Conservation (phyloP, 805 yeast genomes). For the Maudiozyma saulgeensis region DNA sequence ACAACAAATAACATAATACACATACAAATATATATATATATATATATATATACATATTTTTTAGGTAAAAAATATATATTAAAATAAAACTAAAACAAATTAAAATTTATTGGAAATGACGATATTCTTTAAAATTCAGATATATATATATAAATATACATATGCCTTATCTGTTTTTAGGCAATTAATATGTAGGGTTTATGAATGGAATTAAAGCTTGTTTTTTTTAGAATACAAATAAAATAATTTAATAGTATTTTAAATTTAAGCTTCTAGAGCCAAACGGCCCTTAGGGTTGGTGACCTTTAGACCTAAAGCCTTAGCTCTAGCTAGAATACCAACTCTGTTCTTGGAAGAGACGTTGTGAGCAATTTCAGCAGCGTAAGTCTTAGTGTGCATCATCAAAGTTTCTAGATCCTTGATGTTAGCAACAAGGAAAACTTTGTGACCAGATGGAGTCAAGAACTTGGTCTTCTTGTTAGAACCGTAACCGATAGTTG, state of each 20-base stretch:
- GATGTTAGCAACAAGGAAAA: constrained; percentile 84
- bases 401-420: constrained; percentile 90
- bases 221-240: background rate
- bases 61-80: background rate
- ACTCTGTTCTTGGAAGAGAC: constrained; percentile 98
- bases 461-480: constrained; percentile 97
- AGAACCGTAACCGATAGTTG: constrained; percentile 99
- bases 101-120: background rate
- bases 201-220: background rate
- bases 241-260: background rate
- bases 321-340: constrained; percentile 90
- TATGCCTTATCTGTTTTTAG: background rate
- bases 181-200: background rate
- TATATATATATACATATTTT: background rate
- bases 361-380: constrained; percentile 99
- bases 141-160: background rate
- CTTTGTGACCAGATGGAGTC: constrained; percentile 97
- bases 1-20: background rate
- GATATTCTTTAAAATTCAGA: background rate
- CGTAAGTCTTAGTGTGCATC: constrained; percentile 96
- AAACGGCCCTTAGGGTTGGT: constrained; percentile 99
- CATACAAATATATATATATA: background rate
- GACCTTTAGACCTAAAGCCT: constrained; percentile 96
- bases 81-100: background rate
- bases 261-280: constrained; percentile 86